phyloP scores from a whole-genome alignment of 176 grass and related monocot genomes.

The Eragrostis curvula region DNA sequence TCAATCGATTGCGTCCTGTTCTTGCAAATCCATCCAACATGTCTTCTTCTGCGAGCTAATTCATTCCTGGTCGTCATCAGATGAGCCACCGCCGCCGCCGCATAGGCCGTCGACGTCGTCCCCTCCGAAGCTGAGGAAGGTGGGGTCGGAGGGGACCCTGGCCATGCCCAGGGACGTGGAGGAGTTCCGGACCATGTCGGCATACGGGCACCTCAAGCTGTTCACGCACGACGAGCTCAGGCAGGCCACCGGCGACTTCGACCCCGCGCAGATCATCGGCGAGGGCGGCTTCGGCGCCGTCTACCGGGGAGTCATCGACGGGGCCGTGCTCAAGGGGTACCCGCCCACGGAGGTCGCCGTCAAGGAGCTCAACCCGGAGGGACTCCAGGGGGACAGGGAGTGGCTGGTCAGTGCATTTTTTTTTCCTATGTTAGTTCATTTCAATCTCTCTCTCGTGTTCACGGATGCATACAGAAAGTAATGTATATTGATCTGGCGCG shows the following conservation, averaged over 20 bases:
- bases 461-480: no score
- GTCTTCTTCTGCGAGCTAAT: no score
- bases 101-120: neutral
- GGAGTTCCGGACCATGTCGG: constrained; percentile 62
- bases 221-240: constrained; percentile 69
- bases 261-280: constrained; percentile 59
- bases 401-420: no score
- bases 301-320: constrained; percentile 55
- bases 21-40: no score
- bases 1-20: no score
- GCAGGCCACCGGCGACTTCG: constrained; percentile 58
- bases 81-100: neutral
- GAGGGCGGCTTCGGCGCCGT: constrained; percentile 88
- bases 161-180: constrained; percentile 69
- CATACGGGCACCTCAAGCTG: constrained; percentile 55
- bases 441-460: no score
- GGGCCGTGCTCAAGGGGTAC: constrained; percentile 16
- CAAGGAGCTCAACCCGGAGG: constrained; percentile 69
- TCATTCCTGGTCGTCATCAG: neutral
- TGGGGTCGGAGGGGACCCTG: constrained; percentile 55
- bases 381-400: constrained; percentile 84
- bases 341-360: constrained; percentile 53
- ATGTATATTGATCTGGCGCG: no score
- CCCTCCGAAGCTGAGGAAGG: constrained; percentile 51
- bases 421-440: no score